Base-by-base conservation (phyloP, 2,329 filamentous ascomycete species). In the Xylariaceae sp. region DNA sequence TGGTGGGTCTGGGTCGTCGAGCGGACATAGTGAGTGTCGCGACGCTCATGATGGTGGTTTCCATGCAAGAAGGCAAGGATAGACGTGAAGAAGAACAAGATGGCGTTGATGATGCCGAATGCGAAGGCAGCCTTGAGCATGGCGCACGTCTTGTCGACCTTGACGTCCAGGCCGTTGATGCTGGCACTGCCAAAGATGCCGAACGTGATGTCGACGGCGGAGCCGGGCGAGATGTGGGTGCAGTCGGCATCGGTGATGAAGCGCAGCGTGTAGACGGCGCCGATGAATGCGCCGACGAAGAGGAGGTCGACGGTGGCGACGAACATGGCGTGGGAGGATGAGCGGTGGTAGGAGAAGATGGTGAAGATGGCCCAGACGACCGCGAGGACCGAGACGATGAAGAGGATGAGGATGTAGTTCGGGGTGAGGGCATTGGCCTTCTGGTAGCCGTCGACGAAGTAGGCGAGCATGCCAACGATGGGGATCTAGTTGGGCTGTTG, bases 91-190 rank as follows among this genome's bases (percentile, higher is more conserved):
- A 87, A 86, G 73, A 96, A 96, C 68, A 92, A 86, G 58, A 94
- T 75, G 60, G 77, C 76, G 69, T 94, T 89, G 80, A 97, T 95
- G 69, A 97, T 97, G 45, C 83, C 90, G 61, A 97, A 86, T 2
- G 90, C 93, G 73, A 90, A 97, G 60, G 78, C 81, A 1, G 92
- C 88, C 81, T 97, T 97, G 66, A 96, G 82, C 90, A 97, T 94
- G 45, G 87, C 82, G 73, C 93, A 97, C 5, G 84, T 83, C 78
- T 93, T 93, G 71, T 89, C 79, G 36, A 85, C 70, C 48, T 79
- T 70, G 39, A 85, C 66, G 40, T 77, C 70, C 53, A 83, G 78
- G 47, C 72, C 72, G 44, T 76, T 76, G 34, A 80, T 69, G 31
- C 71, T 74, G 41, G 81, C 81, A 57, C 72, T 75, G 31, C 58